phyloP scores from a whole-genome alignment of 2,329 filamentous ascomycete species.

The Diaporthe amygdali region DNA sequence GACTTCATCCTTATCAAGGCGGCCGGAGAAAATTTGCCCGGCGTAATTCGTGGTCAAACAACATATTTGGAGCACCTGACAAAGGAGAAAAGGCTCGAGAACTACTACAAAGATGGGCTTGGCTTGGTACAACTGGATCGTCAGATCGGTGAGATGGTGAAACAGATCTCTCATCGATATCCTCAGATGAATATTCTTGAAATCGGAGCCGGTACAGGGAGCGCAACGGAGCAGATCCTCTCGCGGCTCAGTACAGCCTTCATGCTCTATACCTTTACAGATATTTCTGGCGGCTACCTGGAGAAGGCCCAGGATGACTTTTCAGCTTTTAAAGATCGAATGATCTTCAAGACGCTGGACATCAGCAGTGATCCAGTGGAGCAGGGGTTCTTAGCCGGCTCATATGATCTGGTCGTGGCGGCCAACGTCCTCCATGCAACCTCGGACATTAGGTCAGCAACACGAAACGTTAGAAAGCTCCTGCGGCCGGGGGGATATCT shows the following conservation, averaged over 20 bases:
- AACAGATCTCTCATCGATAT: slow-evolving; percentile 14
- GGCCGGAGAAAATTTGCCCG: slow-evolving; percentile 23
- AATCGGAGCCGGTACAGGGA: slow-evolving; percentile 44
- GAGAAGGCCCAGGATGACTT: slow-evolving; percentile 28
- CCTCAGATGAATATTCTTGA: slow-evolving; percentile 37
- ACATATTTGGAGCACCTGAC: no score
- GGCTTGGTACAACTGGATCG: neutral
- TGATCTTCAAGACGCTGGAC: slow-evolving; percentile 28
- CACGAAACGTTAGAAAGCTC: slow-evolving; percentile 33
- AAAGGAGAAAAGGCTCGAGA: no score
- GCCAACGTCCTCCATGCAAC: slow-evolving; percentile 37
- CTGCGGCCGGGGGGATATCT: slow-evolving; percentile 34
- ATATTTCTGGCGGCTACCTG: slow-evolving; percentile 45
- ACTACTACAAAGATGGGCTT: slow-evolving; percentile 14
- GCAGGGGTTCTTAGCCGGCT: slow-evolving; percentile 36
- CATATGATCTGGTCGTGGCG: slow-evolving; percentile 38
- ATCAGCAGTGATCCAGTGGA: slow-evolving; percentile 30
- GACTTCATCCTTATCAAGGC: no score
- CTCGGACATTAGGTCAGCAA: slow-evolving; percentile 24
- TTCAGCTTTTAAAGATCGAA: neutral
- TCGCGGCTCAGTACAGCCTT: slow-evolving; percentile 34
- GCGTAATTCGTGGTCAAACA: slow-evolving; percentile 21
- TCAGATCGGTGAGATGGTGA: neutral
- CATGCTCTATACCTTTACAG: slow-evolving; percentile 48
- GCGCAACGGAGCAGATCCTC: slow-evolving; percentile 42